Conservation (phyloP, 257 asterid species). For the Solanum raphanifolium region DNA sequence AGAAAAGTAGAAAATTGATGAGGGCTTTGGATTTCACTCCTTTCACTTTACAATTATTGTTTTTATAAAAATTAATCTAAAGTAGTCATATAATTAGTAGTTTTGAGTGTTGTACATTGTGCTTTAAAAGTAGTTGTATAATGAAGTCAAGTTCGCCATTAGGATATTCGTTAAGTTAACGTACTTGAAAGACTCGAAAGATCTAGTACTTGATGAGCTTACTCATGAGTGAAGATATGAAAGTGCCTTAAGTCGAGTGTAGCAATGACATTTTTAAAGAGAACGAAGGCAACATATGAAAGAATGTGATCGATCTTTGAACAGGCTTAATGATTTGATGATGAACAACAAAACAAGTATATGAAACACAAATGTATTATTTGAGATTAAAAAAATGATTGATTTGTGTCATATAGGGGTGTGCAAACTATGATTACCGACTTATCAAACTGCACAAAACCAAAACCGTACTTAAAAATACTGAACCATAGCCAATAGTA, state of each 20-base stretch:
- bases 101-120: background rate
- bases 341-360: background rate
- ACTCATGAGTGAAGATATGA: too few relatives aligned
- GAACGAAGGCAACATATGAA: background rate
- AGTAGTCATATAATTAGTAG: background rate
- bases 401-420: background rate
- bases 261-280: background rate
- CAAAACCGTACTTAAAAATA: too few relatives aligned
- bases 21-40: conserved; percentile 14
- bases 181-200: too few relatives aligned
- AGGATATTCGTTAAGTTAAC: background rate
- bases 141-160: background rate
- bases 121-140: background rate
- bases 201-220: background rate
- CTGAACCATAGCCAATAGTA: too few relatives aligned
- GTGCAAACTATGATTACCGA: background rate
- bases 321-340: background rate
- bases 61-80: background rate
- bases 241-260: background rate
- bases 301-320: background rate
- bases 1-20: conserved; percentile 33
- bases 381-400: background rate
- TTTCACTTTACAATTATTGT: background rate
- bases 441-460: background rate
- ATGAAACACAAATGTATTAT: background rate